These are phyloP conservation scores for Primulina tabacum DNA, from an alignment of 257 asterid genomes.

Conservation along the genomic window DNA sequence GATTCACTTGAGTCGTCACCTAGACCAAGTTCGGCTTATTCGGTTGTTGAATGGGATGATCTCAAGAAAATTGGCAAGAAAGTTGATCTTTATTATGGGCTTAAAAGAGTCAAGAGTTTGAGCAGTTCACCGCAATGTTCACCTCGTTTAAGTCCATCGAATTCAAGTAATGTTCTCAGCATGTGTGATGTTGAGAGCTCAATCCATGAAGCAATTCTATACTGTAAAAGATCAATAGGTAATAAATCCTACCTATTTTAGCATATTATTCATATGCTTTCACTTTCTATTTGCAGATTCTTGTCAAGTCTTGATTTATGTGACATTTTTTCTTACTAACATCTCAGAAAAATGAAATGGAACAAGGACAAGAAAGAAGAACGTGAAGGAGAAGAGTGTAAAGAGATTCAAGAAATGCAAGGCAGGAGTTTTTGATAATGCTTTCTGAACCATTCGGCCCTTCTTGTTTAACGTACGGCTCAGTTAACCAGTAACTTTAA, in stretches of 20 bases:
- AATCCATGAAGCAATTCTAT: constrained; percentile 57
- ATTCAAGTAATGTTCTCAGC: constrained; percentile 23
- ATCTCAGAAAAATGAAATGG: constrained; percentile 36
- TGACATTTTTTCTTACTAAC: constrained; percentile 13
- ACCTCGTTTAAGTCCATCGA: constrained; percentile 33
- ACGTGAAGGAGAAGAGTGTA: constrained; percentile 2
- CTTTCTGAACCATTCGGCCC: constrained; percentile 11
- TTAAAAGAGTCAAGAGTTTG: constrained; percentile 38
- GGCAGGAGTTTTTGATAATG: constrained; percentile 9
- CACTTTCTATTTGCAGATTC: neutral
- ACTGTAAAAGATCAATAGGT: constrained; percentile 64
- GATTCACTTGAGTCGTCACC: constrained; percentile 38
- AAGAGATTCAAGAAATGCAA: neutral
- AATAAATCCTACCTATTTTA: constrained; percentile 14
- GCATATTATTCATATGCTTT: neutral
- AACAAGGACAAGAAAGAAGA: constrained; percentile 5
- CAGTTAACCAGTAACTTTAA: neutral
- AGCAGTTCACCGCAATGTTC: constrained; percentile 37
- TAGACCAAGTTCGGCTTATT: constrained; percentile 26
- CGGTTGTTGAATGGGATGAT: constrained; percentile 29
- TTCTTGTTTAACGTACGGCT: constrained; percentile 11
- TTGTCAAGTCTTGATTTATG: neutral
- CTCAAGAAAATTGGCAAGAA: constrained; percentile 11
- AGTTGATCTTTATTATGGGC: constrained; percentile 10
- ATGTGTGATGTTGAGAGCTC: constrained; percentile 47